A percentile compares a stretch with the other conserved stretches of the same genome.
These are phyloP conservation scores for Debaryomyces nepalensis DNA, from an alignment of 1,139 yeast genomes.

Conservation along the genomic window DNA sequence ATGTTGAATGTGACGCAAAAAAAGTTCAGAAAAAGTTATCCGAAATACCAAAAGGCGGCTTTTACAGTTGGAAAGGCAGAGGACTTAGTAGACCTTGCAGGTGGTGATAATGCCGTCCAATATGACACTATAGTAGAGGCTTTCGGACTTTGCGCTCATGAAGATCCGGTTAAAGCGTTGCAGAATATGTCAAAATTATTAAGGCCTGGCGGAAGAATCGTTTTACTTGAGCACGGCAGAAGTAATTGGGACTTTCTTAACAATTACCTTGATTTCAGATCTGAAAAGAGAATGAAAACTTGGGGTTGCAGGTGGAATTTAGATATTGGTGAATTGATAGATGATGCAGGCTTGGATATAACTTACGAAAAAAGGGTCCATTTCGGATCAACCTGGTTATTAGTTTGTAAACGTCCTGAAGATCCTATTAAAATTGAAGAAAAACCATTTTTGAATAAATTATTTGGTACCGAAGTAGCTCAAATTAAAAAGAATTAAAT, in stretches of 20 bases:
- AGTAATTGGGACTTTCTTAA: conserved; percentile 80
- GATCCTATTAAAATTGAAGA: conserved; percentile 55
- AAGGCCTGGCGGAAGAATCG: conserved; percentile 89
- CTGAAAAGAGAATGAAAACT: conserved; percentile 79
- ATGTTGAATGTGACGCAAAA: conserved; percentile 86
- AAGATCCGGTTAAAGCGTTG: conserved; percentile 85
- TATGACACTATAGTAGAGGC: conserved; percentile 94
- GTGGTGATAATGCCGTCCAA: conserved; percentile 45
- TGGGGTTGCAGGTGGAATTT: conserved; percentile 99
- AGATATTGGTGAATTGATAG: conserved; percentile 85
- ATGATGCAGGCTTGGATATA: conserved; percentile 81
- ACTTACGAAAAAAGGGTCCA: conserved; percentile 81
- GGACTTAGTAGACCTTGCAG: conserved; percentile 66
- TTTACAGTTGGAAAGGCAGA: conserved; percentile 95
- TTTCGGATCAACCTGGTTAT: conserved; percentile 93
- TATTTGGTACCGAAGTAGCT: conserved; percentile 43
- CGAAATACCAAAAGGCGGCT: conserved; percentile 71
- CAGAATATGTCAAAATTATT: conserved; percentile 71
- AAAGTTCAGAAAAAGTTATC: conserved; percentile 70
- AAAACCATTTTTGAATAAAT: conserved; percentile 48
- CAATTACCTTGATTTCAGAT: conserved; percentile 78
- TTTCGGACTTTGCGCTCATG: conserved; percentile 93
- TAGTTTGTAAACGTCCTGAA: conserved; percentile 73
- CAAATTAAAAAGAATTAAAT: conserved; percentile 29
- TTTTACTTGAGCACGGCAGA: conserved; percentile 90